Evolutionary conservation across 768 basidiomycete species (phyloP).

Genomic region (Megacollybia marginata): DNA sequence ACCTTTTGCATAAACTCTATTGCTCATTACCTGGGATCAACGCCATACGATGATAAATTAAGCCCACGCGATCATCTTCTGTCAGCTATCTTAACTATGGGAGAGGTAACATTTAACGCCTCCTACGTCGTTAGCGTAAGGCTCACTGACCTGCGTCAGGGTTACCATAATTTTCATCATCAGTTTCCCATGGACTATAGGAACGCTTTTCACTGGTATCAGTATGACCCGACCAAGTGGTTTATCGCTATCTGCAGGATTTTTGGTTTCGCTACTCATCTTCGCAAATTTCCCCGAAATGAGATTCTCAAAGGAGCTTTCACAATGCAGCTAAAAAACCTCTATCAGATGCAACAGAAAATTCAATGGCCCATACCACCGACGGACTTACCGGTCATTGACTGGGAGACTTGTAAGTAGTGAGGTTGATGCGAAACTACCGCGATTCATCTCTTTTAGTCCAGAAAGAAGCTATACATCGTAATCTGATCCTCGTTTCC

Average conservation of each 20-base stretch:
- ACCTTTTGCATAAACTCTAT: constrained; percentile 88
- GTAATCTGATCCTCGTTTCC: constrained; percentile 64
- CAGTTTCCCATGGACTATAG: constrained; percentile 87
- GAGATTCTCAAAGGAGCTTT: constrained; percentile 79
- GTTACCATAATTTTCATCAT: constrained; percentile 75
- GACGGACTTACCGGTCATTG: constrained; percentile 64
- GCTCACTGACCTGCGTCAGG: constrained; percentile 8
- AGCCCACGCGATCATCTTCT: constrained; percentile 74
- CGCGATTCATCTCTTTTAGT: constrained; percentile 28
- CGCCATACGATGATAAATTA: constrained; percentile 76
- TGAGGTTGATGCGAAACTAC: not conserved
- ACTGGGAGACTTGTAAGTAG: constrained; percentile 73
- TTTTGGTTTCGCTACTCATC: constrained; percentile 70
- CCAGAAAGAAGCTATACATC: constrained; percentile 57
- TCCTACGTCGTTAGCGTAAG: too few species aligned
- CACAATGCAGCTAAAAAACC: constrained; percentile 75
- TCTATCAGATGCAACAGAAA: constrained; percentile 56
- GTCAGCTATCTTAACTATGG: constrained; percentile 73
- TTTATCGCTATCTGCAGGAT: constrained; percentile 65
- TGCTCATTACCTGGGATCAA: constrained; percentile 76
- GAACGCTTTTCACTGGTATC: constrained; percentile 71
- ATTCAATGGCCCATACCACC: constrained; percentile 52
- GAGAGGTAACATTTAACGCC: constrained; percentile 19
- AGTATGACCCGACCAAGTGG: constrained; percentile 67
- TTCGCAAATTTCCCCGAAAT: constrained; percentile 82